A percentile compares a stretch with the other conserved stretches of the same genome.
These are phyloP conservation scores for Suillus occidentalis DNA, from an alignment of 768 basidiomycete species.

Conservation along the genomic window DNA sequence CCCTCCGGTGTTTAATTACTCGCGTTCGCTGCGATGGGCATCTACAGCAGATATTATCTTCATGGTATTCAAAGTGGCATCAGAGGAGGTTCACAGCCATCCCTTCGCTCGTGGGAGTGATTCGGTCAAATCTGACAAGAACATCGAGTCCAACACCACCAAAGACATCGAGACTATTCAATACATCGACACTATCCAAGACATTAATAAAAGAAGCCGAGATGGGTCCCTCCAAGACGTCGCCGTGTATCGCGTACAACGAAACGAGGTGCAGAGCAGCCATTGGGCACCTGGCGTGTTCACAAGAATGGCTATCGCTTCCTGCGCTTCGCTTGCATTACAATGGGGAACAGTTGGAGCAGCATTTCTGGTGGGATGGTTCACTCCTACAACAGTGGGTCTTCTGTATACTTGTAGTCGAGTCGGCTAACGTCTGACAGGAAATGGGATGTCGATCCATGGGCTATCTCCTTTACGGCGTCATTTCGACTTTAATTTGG, in stretches of 20 bases:
- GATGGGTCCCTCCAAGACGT: neutral
- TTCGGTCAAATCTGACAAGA: neutral
- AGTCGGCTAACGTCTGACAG: neutral
- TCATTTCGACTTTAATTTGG: slow-evolving; percentile 21
- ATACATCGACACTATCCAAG: neutral
- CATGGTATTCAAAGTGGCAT: neutral
- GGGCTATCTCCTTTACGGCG: slow-evolving; percentile 23
- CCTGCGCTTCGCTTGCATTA: slow-evolving; percentile 18
- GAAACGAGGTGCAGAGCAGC: slow-evolving; percentile 1
- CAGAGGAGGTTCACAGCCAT: neutral
- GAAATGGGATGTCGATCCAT: slow-evolving; percentile 22
- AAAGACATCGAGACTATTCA: neutral
- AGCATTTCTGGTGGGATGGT: slow-evolving; percentile 22
- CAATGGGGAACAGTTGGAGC: slow-evolving; percentile 29
- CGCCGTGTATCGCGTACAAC: slow-evolving; percentile 11
- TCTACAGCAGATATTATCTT: neutral
- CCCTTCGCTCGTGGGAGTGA: neutral
- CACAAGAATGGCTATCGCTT: slow-evolving; percentile 20
- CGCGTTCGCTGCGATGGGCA: slow-evolving; percentile 7
- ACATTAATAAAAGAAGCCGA: slow-evolving; percentile 6
- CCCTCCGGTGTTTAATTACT: slow-evolving; percentile 9
- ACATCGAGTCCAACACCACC: neutral
- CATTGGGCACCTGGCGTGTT: slow-evolving; percentile 20
- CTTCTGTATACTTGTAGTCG: neutral
- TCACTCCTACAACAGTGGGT: slow-evolving; percentile 23